Conservation (phyloP, 2,329 filamentous ascomycete genomes). For the Colletotrichum godetiae region DNA sequence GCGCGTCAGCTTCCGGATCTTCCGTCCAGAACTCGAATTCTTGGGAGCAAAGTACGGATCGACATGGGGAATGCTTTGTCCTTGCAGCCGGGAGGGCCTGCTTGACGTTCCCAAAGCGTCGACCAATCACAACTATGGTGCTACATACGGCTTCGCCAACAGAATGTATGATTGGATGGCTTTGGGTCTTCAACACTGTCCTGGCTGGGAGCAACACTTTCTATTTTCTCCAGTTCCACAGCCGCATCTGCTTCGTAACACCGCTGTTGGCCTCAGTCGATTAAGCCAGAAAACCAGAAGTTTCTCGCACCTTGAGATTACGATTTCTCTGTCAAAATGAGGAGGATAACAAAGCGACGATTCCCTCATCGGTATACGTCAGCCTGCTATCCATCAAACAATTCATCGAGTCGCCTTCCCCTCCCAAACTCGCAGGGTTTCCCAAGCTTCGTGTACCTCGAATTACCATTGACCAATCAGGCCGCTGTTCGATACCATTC, state of each 20-base stretch:
- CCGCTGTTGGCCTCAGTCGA: neutral
- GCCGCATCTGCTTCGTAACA: neutral
- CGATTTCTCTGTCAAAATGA: neutral
- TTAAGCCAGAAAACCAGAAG: neutral
- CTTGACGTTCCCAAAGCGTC: neutral
- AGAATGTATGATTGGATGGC: neutral
- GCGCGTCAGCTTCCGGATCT: conserved; percentile 35
- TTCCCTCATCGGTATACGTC: neutral
- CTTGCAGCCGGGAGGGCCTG: conserved; percentile 12
- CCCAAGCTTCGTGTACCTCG: neutral
- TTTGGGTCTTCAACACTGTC: neutral
- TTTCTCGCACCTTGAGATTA: neutral
- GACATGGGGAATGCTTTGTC: conserved; percentile 14
- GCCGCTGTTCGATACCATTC: neutral
- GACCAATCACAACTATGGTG: conserved; percentile 17
- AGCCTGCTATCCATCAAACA: neutral
- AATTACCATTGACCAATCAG: conserved; percentile 20
- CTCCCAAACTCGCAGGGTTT: neutral
- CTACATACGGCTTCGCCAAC: neutral
- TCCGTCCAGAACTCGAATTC: conserved; percentile 18
- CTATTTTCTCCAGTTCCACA: conserved; percentile 16
- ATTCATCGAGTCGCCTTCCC: neutral
- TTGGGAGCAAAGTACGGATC: neutral
- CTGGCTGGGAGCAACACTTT: neutral
- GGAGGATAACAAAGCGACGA: too few relatives aligned